Evolutionary conservation across 371 early-diverging fungal species (phyloP).

Genomic region (Conidiobolus incongruus): DNA sequence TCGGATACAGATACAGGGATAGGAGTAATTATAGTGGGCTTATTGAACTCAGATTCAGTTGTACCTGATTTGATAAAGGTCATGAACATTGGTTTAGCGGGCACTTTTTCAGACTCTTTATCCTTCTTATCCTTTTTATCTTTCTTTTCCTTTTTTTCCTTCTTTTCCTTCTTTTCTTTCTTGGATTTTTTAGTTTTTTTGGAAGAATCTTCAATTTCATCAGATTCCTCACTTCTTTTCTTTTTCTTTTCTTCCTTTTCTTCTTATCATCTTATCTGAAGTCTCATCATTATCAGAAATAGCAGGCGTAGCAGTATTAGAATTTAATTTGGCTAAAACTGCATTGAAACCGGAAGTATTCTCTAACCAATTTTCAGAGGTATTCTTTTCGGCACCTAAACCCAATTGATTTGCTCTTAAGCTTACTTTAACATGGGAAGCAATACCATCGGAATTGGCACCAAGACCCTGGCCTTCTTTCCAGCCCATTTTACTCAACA

Average conservation of each 20-base stretch:
- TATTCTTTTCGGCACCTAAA: slow-evolving; percentile 65
- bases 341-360: slow-evolving; percentile 70
- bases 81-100: too few relatives aligned
- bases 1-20: too few relatives aligned
- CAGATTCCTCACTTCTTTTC: slow-evolving; percentile 10
- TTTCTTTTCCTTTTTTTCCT: slow-evolving; percentile 8
- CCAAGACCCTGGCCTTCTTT: slow-evolving; percentile 82
- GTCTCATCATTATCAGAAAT: too few relatives aligned
- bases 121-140: slow-evolving; percentile 12
- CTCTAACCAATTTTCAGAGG: slow-evolving; percentile 83
- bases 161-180: slow-evolving; percentile 13
- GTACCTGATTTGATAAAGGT: too few relatives aligned
- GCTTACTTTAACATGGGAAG: slow-evolving; percentile 53
- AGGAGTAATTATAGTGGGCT: too few relatives aligned
- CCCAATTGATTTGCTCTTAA: slow-evolving; percentile 65
- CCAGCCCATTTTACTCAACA: slow-evolving; percentile 94
- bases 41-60: too few relatives aligned
- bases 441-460: slow-evolving; percentile 54
- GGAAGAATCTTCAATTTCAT: slow-evolving; percentile 15
- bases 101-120: slow-evolving; percentile 8
- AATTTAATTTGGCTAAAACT: slow-evolving; percentile 54
- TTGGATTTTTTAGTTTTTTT: slow-evolving; percentile 9
- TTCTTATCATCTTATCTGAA: too few relatives aligned
- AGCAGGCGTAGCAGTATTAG: slow-evolving; percentile 12
- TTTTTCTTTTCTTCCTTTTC: slow-evolving; percentile 7